Conservation (phyloP, 139 green algal genomes). For the Mesotaenium endlicherianum region DNA sequence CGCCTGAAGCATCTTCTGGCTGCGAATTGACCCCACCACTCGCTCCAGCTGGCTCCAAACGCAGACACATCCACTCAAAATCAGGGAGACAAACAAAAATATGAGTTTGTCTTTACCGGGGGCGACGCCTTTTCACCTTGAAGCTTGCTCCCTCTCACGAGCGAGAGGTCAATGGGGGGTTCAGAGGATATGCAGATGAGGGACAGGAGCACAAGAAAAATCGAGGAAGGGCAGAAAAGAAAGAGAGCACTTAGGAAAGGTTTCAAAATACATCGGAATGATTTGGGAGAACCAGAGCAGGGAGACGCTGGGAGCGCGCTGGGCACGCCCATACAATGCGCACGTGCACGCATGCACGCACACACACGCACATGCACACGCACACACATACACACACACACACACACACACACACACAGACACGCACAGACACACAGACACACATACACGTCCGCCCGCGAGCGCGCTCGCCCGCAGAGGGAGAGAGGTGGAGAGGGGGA, state of each 20-base stretch:
- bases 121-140: background rate
- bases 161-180: background rate
- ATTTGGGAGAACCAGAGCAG: too few species aligned
- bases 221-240: too few species aligned
- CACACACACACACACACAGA: background rate
- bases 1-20: constrained; percentile 5
- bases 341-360: background rate
- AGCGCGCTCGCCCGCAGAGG: background rate
- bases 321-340: too few species aligned
- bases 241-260: too few species aligned
- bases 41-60: constrained; percentile 2
- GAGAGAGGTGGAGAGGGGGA: background rate
- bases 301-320: too few species aligned
- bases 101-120: background rate
- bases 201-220: background rate
- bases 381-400: background rate
- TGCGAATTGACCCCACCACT: constrained; percentile 19
- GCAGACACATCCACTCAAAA: background rate
- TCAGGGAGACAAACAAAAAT: background rate
- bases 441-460: background rate
- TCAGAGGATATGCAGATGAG: background rate
- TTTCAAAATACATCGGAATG: too few species aligned
- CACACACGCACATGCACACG: background rate
- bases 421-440: background rate
- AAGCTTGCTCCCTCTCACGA: too few species aligned